Percentiles rank a stretch among this genome's conserved stretches.
phyloP scores from a whole-genome alignment of 31 red algal species.

The Bonnemaisonia californica region DNA sequence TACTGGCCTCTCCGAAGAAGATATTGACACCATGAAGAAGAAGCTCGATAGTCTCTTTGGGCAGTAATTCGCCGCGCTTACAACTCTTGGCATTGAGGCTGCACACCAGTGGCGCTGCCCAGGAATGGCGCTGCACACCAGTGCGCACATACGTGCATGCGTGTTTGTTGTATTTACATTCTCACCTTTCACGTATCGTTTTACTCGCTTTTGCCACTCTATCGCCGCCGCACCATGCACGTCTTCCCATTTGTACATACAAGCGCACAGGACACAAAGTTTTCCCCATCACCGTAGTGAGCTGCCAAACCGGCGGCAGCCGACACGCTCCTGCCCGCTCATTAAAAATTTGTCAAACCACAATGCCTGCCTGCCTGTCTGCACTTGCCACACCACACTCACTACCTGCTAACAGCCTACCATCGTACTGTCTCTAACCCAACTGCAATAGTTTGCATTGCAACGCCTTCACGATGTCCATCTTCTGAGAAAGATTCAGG shows the following conservation, averaged over 20 bases:
- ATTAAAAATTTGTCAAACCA: not conserved
- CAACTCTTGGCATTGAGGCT: not conserved
- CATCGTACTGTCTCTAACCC: slow-evolving; percentile 17
- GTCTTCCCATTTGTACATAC: not conserved
- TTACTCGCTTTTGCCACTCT: not conserved
- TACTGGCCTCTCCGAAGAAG: slow-evolving; percentile 21
- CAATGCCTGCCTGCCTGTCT: too few species aligned
- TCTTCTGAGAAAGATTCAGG: slow-evolving; percentile 67
- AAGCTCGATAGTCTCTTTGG: slow-evolving; percentile 51
- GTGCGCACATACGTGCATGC: too few species aligned
- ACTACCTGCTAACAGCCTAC: not conserved
- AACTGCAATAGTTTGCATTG: slow-evolving; percentile 48
- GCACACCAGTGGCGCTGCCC: too few species aligned
- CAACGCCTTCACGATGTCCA: slow-evolving; percentile 58
- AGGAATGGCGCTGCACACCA: too few species aligned
- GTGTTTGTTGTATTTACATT: not conserved
- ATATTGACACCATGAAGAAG: slow-evolving; percentile 55
- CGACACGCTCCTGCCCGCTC: not conserved
- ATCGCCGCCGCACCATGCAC: not conserved
- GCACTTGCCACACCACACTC: too few species aligned
- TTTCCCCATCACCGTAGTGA: not conserved
- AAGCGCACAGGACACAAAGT: not conserved
- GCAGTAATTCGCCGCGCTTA: not conserved
- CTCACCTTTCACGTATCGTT: not conserved
- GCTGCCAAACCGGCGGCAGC: not conserved